Conservation (phyloP, 495 filamentous ascomycete species). For the Talaromyces wortmannii region DNA sequence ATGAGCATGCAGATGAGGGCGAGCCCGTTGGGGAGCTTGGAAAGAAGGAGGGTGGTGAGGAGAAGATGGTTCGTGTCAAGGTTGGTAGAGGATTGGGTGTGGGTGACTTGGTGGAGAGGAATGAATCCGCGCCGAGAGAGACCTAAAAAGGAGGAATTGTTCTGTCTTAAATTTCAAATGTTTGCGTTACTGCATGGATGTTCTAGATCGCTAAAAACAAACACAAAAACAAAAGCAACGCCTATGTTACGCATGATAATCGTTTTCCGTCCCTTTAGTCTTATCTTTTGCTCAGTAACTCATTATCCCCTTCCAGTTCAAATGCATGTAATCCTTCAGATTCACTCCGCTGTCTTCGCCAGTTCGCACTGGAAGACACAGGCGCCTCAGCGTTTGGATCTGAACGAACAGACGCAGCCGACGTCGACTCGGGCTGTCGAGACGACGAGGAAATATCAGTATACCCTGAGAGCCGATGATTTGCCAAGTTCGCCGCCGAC, state of each 20-base stretch:
- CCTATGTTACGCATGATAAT: neutral
- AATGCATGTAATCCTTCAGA: neutral
- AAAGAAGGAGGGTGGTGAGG: slow-evolving; percentile 31
- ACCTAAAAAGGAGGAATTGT: too few relatives aligned
- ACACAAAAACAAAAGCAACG: too few relatives aligned
- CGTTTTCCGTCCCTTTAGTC: neutral
- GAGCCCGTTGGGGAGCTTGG: slow-evolving; percentile 47
- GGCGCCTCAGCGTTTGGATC: neutral
- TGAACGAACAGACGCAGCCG: too few relatives aligned
- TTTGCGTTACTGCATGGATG: too few relatives aligned
- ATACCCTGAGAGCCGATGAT: too few relatives aligned
- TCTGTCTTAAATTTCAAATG: too few relatives aligned
- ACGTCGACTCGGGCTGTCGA: too few relatives aligned
- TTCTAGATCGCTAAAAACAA: too few relatives aligned
- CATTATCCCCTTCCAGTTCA: neutral
- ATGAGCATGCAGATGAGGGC: slow-evolving; percentile 39
- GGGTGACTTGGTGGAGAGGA: slow-evolving; percentile 77
- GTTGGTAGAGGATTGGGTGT: slow-evolving; percentile 76
- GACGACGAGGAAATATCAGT: too few relatives aligned
- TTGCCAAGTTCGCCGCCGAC: too few relatives aligned
- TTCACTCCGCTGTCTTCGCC: neutral
- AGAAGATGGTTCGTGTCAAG: slow-evolving; percentile 62
- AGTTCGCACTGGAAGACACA: neutral
- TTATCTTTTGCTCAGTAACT: neutral
- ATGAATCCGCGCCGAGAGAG: slow-evolving; percentile 33